phyloP scores from a whole-genome alignment of 2,329 filamentous ascomycete species.

The Cercospora zeae-maydis region DNA sequence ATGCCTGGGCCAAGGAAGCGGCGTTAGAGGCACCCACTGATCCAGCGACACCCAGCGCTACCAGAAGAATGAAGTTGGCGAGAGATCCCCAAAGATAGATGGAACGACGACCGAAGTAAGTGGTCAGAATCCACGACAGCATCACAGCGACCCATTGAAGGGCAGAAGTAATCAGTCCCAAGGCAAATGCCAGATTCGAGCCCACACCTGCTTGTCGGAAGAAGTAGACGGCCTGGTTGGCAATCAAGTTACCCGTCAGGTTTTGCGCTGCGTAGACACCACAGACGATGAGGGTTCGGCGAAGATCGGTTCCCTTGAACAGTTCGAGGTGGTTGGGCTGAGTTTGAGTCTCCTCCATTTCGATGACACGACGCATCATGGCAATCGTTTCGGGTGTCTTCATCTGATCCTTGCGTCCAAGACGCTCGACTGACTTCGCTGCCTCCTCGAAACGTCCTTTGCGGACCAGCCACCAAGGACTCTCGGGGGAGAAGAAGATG shows the following conservation, averaged over 20 bases:
- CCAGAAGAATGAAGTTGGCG: constrained; percentile 53
- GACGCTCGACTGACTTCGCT: constrained; percentile 47
- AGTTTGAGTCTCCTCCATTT: constrained; percentile 51
- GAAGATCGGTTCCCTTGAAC: constrained; percentile 53
- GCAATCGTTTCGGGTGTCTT: constrained; percentile 49
- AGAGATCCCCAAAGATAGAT: constrained; percentile 62
- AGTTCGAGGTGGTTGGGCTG: constrained; percentile 51
- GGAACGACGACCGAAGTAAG: constrained; percentile 60
- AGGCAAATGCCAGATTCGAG: constrained; percentile 54
- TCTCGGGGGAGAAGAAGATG: constrained; percentile 50
- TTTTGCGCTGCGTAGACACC: constrained; percentile 59
- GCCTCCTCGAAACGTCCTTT: constrained; percentile 48
- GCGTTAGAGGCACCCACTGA: constrained; percentile 45
- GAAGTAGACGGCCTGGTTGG: constrained; percentile 61
- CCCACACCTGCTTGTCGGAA: constrained; percentile 60
- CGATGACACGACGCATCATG: constrained; percentile 58
- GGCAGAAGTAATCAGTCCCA: constrained; percentile 62
- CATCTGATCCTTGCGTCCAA: constrained; percentile 45
- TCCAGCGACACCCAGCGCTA: constrained; percentile 58
- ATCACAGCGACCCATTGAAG: constrained; percentile 62
- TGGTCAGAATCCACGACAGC: constrained; percentile 64
- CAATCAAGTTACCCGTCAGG: constrained; percentile 60
- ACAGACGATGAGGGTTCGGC: constrained; percentile 55
- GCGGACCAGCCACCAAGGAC: constrained; percentile 55
- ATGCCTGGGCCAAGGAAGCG: constrained; percentile 55